Conservation (phyloP, 768 basidiomycete genomes). For the Mycena galopus region DNA sequence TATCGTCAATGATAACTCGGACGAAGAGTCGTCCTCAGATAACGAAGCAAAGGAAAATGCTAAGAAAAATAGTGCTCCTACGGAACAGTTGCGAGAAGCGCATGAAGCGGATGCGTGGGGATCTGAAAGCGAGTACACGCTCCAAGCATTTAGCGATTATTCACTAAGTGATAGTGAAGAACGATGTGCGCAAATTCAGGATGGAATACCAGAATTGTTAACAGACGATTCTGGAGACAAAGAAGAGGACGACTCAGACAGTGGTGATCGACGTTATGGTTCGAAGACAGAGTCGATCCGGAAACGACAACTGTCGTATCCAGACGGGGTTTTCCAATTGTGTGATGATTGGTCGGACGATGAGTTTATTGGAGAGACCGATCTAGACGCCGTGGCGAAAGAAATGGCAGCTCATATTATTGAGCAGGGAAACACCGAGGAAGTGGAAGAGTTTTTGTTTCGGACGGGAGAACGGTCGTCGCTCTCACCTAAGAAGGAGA, state of each 20-base stretch:
- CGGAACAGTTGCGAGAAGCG: background rate
- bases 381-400: background rate
- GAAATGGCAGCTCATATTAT: slow-evolving; percentile 1
- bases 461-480: background rate
- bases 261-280: too few relatives aligned
- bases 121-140: background rate
- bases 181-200: background rate
- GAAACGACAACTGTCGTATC: too few relatives aligned
- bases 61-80: too few relatives aligned
- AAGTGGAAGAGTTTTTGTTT: background rate
- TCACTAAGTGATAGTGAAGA: background rate
- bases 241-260: slow-evolving; percentile 50
- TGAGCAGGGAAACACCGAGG: background rate
- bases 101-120: background rate
- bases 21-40: background rate
- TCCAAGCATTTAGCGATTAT: slow-evolving; percentile 2
- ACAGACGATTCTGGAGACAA: slow-evolving; percentile 14
- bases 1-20: background rate
- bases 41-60: background rate
- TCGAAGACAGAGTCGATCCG: too few relatives aligned
- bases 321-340: background rate
- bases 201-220: background rate
- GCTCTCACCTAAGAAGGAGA: background rate
- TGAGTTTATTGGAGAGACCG: background rate
- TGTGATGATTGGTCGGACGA: background rate